Evolutionary conservation across 768 basidiomycete genomes (phyloP).

Genomic region (Panellus pusillus): DNA sequence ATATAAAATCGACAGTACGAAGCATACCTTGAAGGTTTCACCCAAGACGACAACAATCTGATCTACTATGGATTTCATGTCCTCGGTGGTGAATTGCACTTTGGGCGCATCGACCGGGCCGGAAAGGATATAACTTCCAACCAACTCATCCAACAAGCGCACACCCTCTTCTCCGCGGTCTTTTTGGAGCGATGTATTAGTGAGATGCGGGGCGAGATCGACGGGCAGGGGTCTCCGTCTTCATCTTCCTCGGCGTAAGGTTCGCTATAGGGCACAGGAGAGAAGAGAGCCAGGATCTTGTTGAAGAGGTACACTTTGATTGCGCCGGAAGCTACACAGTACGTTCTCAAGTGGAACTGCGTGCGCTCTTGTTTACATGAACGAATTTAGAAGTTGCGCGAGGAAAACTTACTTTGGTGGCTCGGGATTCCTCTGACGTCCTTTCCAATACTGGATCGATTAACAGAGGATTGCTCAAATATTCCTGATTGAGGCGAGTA

Average conservation of each 20-base stretch:
- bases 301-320: slow-evolving; percentile 80
- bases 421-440: slow-evolving; percentile 32
- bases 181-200: slow-evolving; percentile 87
- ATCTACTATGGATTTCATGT: slow-evolving; percentile 48
- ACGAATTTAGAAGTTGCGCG: slow-evolving; percentile 1
- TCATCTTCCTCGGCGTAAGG: slow-evolving; percentile 39
- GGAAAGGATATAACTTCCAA: slow-evolving; percentile 59
- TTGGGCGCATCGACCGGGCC: slow-evolving; percentile 12
- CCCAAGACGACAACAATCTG: slow-evolving; percentile 67
- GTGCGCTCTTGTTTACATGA: neutral
- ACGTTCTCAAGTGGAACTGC: slow-evolving; percentile 93
- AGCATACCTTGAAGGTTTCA: slow-evolving; percentile 64
- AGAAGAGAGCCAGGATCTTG: slow-evolving; percentile 86
- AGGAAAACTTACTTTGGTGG: slow-evolving; percentile 55
- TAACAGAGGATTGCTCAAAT: slow-evolving; percentile 74
- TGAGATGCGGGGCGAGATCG: slow-evolving; percentile 77
- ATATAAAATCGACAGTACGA: neutral
- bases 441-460: slow-evolving; percentile 55
- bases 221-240: slow-evolving; percentile 27
- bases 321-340: slow-evolving; percentile 77
- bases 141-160: slow-evolving; percentile 75
- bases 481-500: slow-evolving; percentile 61
- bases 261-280: slow-evolving; percentile 62
- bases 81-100: slow-evolving; percentile 30
- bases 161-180: slow-evolving; percentile 69